Base-by-base conservation (phyloP, 305 asterid genomes). In the Solanum hybrid region DNA sequence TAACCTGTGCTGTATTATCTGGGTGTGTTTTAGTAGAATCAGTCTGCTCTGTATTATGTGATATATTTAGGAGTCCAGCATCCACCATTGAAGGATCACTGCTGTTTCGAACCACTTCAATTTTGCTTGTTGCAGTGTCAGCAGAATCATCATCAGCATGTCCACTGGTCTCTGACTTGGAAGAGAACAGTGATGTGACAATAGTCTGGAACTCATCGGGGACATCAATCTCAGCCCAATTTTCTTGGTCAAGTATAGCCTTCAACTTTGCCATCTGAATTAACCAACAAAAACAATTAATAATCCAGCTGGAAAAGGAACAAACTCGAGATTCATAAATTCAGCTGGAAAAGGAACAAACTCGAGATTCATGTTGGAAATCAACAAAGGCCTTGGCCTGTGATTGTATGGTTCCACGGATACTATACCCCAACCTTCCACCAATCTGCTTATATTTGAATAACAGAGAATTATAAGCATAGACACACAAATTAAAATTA, bases 391-490 rank as follows among this genome's bases (percentile, higher is more conserved):
- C 96, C 92, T 96, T 96, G 88, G 99, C 98, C 91, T 97, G 99
- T 69, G 99, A 96, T 92, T 97, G 99, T 79, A 97, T 92, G 26
- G 98, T 96, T 90, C 99, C 99, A 51, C 99, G 98, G 76, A 96
- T 97, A 93, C 98, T 96, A 92, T 97, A 97, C 86, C 99, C 99
- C 98, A 96, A 92, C 93, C 99, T 97, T 93, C 99, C 99, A 95
- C 99, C 98, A 89, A 96, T 96, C 99, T 97, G 99, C 89, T 89
- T 64, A 92, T 88, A 91, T 91, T 89, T 90, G 93, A 92, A 95
- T 88, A 89, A 87, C 56, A 92, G 64, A 89, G 46, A 87, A 93
- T 91, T 91, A 94, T 71, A 90, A 90, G 89, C 92, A 87, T 87
- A 90, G 82, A 60, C 80, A 31, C 64, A 73, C 85, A 89, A 38